These are phyloP conservation scores for Cystoisospora suis DNA, from an alignment of 169 alveolate genomes.

Conservation along the genomic window DNA sequence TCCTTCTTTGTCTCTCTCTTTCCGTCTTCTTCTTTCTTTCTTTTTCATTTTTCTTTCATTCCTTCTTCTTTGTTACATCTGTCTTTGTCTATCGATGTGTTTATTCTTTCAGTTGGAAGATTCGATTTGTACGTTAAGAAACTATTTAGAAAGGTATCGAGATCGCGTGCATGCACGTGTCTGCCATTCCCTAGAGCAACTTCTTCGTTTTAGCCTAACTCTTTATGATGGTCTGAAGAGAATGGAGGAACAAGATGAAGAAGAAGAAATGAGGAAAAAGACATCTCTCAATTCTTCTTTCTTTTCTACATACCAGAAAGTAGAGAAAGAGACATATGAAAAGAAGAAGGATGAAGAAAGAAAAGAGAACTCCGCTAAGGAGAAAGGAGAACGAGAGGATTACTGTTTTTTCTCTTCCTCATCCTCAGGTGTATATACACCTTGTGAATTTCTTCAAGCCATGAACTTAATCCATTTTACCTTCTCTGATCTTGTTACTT, in stretches of 20 bases:
- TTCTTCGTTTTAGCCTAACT: neutral
- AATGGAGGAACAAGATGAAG: too few species aligned
- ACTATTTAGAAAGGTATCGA: neutral
- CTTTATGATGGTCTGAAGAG: neutral
- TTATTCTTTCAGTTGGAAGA: neutral
- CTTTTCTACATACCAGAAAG: neutral
- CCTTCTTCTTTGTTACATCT: too few species aligned
- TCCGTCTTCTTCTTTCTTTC: neutral
- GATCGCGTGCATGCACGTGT: constrained; percentile 34
- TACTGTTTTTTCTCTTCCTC: constrained; percentile 22
- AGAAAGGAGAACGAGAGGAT: neutral
- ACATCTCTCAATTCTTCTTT: neutral
- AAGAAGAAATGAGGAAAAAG: neutral
- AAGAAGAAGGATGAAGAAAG: neutral
- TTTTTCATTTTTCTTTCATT: neutral
- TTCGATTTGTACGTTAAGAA: neutral
- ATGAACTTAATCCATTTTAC: constrained; percentile 36
- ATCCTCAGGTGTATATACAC: too few species aligned
- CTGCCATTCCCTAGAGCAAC: constrained; percentile 38
- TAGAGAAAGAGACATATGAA: neutral
- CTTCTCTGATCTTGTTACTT: constrained; percentile 43
- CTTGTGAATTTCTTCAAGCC: constrained; percentile 26
- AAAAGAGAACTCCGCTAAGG: neutral
- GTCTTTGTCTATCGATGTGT: neutral
- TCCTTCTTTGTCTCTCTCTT: neutral